Base-by-base conservation (phyloP, 2,329 filamentous ascomycete genomes). In the Fusarium sp. region DNA sequence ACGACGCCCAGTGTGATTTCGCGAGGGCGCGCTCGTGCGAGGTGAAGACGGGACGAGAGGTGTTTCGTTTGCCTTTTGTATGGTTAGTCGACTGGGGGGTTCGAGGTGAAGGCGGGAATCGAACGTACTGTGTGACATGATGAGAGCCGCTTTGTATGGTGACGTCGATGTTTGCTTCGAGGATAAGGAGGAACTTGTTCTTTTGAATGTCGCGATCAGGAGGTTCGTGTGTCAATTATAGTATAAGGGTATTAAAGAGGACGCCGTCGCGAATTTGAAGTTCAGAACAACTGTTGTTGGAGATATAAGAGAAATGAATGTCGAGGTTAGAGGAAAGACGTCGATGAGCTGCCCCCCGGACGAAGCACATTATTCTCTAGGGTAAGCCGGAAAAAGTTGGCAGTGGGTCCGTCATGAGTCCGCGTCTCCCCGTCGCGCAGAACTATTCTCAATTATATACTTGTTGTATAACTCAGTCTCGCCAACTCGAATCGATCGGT, bases 41-140 rank as follows among this genome's bases (percentile, higher is more conserved):
- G 36, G 97, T 98, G 87, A 98, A 98, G 84, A 98, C 95, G 47
- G 95, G 92, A 52, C 96, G 91, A 52, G 94, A 96, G 52, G 95
- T 97, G 85, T 98, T 98, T 78, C 95, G 91, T 86, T 98, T 97
- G 80, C 90, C 90, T 91, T 91, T 76, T 64, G 67, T 70, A 25
- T 27, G 27, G 16, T 42, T n/a, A 36, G 40, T 27, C 11, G 25
- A 31, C 38, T 50, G 45, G 45, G 6, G 18, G 20, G 35, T 36
- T 67, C 16, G 38, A 16, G 36, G 45, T 29, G 42, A 35, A 36
- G 61, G 52, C 35, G 42, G 42, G 20, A 45, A 31, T 25, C 36
- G 16, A 52, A 74, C 83, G 74, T 85, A 88, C 86, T 90, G 73
- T 85, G 84, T 29, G 84, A 82, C 81, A 85, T 85, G 57, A 66